Base-by-base conservation (phyloP, 805 yeast species). In the Saccharomycopsis fermentans region DNA sequence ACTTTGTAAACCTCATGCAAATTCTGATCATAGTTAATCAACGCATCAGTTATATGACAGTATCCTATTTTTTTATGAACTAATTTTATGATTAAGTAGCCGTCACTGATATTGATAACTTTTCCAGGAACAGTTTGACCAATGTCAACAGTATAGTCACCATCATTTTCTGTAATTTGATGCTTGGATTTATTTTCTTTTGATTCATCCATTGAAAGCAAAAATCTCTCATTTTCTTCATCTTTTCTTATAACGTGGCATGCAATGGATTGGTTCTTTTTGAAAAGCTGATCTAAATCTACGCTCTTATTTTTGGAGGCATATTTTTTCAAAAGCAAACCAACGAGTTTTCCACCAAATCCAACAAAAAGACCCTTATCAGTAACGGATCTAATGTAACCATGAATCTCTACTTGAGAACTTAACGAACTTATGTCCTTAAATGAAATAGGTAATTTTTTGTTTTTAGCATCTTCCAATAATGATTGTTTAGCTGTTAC, bases 361-460 rank as follows among this genome's bases (percentile, higher is more conserved):
- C 85, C 80, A 59, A 92, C 86, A 68, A 92, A 92, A 12, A 90
- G 75, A 63, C 98, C 98, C 68, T 78, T 78, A 52, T 77, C 78
- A n/a, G 95, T 87, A 19, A 86, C 81, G 19, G 90, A 84, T 64
- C 82, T 86, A 43, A 92, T 81, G 68, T 77, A 91, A 50, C 98
- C 99, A 59, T 80, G 78, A 56, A 88, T 70, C 32, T 74, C 66
- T 51, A 73, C 73, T 9, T 81, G 78, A 14, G 76, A 72, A 21
- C 66, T 66, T 2, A 39, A n/a, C 3, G 39, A 54, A 11, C 55
- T 32, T 53, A 90, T 74, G 47, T 87, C 95, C 17, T 76, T 74
- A 66, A 82, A 86, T 4, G 71, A 64, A 4, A 75, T 63, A 40
- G 97, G 97, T 14, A 91, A 70, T 4, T 65, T 64, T 1, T 71